These are phyloP conservation scores for Spizellomyces punctatus DNA, from an alignment of 192 early-diverging fungal genomes.

Conservation along the genomic window DNA sequence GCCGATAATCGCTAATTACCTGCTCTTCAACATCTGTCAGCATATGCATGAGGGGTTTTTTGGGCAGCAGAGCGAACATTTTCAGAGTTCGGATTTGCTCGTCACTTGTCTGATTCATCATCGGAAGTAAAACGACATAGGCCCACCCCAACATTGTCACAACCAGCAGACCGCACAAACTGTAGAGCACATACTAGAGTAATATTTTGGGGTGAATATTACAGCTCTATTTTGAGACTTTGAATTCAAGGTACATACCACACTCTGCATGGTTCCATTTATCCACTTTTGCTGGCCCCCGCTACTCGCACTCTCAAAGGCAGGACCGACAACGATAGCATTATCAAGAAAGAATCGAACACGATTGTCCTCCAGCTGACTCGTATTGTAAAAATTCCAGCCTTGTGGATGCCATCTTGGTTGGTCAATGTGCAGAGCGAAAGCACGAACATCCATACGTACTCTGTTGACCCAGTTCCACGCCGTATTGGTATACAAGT, in stretches of 20 bases:
- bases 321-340: not conserved
- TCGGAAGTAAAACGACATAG: constrained; percentile 22
- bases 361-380: not conserved
- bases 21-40: constrained; percentile 33
- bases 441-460: not conserved
- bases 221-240: not conserved
- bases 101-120: constrained; percentile 17
- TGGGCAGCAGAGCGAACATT: constrained; percentile 25
- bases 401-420: not conserved
- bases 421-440: not conserved
- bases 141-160: constrained; percentile 19
- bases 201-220: not conserved
- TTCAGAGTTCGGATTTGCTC: constrained; percentile 30
- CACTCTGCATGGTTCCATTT: constrained; percentile 8
- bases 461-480: not conserved
- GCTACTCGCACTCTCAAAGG: not conserved
- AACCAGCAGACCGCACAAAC: constrained; percentile 8
- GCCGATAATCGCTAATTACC: not conserved
- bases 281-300: constrained; percentile 3
- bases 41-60: constrained; percentile 26
- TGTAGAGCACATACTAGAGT: constrained; percentile 24
- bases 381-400: not conserved
- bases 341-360: constrained; percentile 34
- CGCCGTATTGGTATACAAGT: not conserved
- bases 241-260: constrained; percentile 7